Evolutionary conservation across 257 asterid species (phyloP).

Genomic region (Cordia subcordata): DNA sequence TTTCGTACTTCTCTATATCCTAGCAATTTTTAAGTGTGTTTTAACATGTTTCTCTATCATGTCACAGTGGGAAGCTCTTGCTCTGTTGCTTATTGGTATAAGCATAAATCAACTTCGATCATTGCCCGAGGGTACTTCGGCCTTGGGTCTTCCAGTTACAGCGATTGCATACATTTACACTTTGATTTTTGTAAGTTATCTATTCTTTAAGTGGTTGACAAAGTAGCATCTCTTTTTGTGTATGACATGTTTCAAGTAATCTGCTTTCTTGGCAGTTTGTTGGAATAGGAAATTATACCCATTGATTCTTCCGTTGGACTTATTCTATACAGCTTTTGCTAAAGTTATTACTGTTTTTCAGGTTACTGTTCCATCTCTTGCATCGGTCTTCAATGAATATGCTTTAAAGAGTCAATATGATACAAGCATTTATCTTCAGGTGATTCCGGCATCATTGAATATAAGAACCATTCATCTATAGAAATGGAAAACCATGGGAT

Average conservation of each 20-base stretch:
- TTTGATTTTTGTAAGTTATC: constrained; percentile 77
- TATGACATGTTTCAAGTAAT: too few species aligned
- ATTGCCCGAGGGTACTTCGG: constrained; percentile 65
- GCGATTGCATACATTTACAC: constrained; percentile 82
- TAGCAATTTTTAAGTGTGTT: neutral
- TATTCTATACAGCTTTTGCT: too few species aligned
- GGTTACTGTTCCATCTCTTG: constrained; percentile 97
- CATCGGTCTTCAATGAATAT: constrained; percentile 96
- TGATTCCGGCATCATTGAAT: constrained; percentile 7
- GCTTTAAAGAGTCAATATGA: constrained; percentile 97
- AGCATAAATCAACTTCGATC: constrained; percentile 91
- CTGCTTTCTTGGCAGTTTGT: too few species aligned
- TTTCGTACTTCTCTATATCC: too few species aligned
- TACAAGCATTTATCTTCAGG: constrained; percentile 99
- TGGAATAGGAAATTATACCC: too few species aligned
- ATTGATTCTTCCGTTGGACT: too few species aligned
- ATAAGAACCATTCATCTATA: neutral
- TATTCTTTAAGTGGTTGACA: too few species aligned
- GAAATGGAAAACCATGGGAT: too few species aligned
- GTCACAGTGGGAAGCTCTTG: constrained; percentile 98
- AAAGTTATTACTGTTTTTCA: constrained; percentile 20
- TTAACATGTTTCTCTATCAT: neutral
- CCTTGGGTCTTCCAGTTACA: constrained; percentile 86
- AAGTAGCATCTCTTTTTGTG: too few species aligned
- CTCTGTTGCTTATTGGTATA: constrained; percentile 93